Evolutionary conservation across 805 yeast genomes (phyloP), one percentile per base, ranked within the genome.

Genomic region (Lachancea quebecensis): DNA sequence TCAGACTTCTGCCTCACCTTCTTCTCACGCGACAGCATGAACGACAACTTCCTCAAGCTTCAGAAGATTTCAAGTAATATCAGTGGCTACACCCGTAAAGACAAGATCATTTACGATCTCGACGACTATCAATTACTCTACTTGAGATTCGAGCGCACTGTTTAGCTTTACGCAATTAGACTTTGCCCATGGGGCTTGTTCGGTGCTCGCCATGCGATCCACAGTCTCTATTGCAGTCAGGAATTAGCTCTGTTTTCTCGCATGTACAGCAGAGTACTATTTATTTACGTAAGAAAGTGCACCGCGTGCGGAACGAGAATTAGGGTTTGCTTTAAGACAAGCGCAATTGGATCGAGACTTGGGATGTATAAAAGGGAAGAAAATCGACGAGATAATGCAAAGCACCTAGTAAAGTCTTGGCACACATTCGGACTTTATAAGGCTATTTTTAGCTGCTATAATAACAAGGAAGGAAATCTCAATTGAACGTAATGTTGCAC

Each of bases 111-210:
- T 43, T 84, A 86, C 67, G 95, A 87, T 60, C 70, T 88, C 59
- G 81, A 77, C 51, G 82, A 78, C 50, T 85, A 87, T 66, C 80
- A 78, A 50, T 70, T 88, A 63, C 72, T 87, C 51, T 88, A 85
- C 64, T 69, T 81, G 58, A 78, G 79, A 60, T 86, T 80, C 60
- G 80, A 75, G 51, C 46, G 42, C 8, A 5, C 33, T 11, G 9
- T 4, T 8, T 30, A 30, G 33, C 14, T 4, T 8, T 8, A 7
- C 25, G 7, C 25, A 21, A 21, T 21, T 4, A 21, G 25, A 21
- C 6, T 7, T 4, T 7, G 25, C 25, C 4, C 4, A 21, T 21
- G 25, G 25, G 25, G 25, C 25, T 4, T 7, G 25, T 4, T 30
- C 4, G 33, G 8, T 30, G 33, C 25, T 8, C 12, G 33, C 8